Evolutionary conservation across 495 filamentous ascomycete species (phyloP).

Genomic region (Achaetomiella virescens): DNA sequence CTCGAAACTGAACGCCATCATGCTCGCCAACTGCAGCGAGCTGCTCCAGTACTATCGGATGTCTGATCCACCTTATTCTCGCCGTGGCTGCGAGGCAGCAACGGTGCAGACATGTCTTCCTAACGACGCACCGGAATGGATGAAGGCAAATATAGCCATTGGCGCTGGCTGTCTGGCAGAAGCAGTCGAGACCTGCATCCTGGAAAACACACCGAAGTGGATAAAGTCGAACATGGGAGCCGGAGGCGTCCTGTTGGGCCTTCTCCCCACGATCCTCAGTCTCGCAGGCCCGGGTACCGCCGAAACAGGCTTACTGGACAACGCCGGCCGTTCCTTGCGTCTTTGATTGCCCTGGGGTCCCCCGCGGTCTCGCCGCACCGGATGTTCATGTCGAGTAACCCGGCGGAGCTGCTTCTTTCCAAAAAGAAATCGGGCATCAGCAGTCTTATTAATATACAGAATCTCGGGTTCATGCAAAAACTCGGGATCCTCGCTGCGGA

Average conservation of each 20-base stretch:
- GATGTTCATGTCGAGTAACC: neutral
- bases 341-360: neutral
- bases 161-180: neutral
- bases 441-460: neutral
- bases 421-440: neutral
- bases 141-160: neutral
- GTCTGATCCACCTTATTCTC: neutral
- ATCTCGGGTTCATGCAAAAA: too few relatives aligned
- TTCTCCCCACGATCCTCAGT: neutral
- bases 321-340: neutral
- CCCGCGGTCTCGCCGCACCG: neutral
- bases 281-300: neutral
- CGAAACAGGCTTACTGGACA: neutral
- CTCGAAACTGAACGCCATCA: neutral
- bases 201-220: neutral
- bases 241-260: neutral
- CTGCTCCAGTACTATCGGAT: neutral
- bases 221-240: neutral
- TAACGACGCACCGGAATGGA: neutral
- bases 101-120: neutral
- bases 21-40: neutral
- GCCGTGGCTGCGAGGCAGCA: neutral
- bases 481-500: neutral
- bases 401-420: neutral
- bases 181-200: too few relatives aligned